Evolutionary conservation across 2,329 filamentous ascomycete genomes (phyloP).

Genomic region (Ramichloridium luteum): DNA sequence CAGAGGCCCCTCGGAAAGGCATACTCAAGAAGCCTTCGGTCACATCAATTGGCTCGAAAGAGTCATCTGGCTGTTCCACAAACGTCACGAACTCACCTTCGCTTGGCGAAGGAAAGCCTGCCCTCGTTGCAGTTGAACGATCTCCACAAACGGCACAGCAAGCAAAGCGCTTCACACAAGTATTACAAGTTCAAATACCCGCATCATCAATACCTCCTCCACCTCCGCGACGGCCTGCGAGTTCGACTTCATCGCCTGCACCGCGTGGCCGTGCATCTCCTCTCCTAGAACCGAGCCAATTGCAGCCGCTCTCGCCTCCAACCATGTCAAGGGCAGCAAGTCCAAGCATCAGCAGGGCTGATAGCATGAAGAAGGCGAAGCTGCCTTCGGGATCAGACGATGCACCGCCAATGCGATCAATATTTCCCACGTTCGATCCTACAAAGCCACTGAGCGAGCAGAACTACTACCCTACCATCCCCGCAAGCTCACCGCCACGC

Average conservation of each 20-base stretch:
- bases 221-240: too few relatives aligned
- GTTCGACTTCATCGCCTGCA: too few relatives aligned
- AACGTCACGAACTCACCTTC: too few relatives aligned
- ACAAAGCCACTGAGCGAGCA: constrained; percentile 54
- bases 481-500: constrained; percentile 39
- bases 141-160: too few relatives aligned
- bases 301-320: constrained; percentile 9
- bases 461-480: constrained; percentile 52
- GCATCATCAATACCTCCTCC: too few relatives aligned
- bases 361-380: constrained; percentile 3
- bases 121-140: too few relatives aligned
- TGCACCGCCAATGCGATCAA: constrained; percentile 48
- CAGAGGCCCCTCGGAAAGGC: constrained; percentile 4
- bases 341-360: not conserved
- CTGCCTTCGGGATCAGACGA: constrained; percentile 3
- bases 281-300: constrained; percentile 16
- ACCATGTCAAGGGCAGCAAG: constrained; percentile 3
- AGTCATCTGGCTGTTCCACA: not conserved
- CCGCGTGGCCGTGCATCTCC: constrained; percentile 18
- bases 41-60: not conserved
- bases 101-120: too few relatives aligned
- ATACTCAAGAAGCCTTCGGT: constrained; percentile 2
- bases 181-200: too few relatives aligned
- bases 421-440: constrained; percentile 65
- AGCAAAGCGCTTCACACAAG: too few relatives aligned